Evolutionary conservation across 306 rosid species (phyloP), one percentile per base, ranked within the genome.

Genomic region (Dicorynia guianensis): DNA sequence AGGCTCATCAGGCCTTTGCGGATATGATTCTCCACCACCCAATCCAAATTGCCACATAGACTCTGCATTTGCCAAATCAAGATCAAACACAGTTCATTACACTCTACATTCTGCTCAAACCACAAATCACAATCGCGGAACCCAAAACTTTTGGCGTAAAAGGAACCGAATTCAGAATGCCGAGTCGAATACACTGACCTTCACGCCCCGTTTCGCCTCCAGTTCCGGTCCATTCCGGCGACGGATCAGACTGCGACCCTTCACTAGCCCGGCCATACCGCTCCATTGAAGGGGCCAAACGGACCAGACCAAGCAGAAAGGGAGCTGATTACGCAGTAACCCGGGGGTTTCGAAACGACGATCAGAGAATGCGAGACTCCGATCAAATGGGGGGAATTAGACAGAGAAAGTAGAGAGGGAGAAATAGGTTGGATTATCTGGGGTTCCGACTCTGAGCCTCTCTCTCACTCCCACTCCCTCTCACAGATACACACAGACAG

Each of bases 191-290:
- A 52, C 12, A 77, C 78, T 78, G 42, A 89, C 99, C 99, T 80
- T 87, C 93, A 9, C 77, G 81, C 5, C 82, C 80, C 0, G 89
- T 66, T 46, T 93, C 93, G 14, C 82, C 81, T 55, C 74, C 96
- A 56, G 79, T 43, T 62, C 49, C 72, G 17, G 84, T 81, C 97
- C 98, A 90, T 77, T 89, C 99, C 59, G 85, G 94, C 72, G 96
- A 71, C 83, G 93, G 97, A 96, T 92, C 97, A 83, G 97, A 80
- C 80, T 82, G 97, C 17, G 98, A 84, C 68, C 87, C 95, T 42
- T 87, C 93, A 57, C 86, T 70, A 56, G 79, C 70, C 68, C 88
- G 90, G 66, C 96, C 97, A 88, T 89, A 89, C 87, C 91, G 83
- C 75, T 89, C 97, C 99, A 96, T 96, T 82, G 93, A 86, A 89